These are phyloP conservation scores for Camellia granthamiana DNA, from an alignment of 148 eudicot species.

Conservation along the genomic window DNA sequence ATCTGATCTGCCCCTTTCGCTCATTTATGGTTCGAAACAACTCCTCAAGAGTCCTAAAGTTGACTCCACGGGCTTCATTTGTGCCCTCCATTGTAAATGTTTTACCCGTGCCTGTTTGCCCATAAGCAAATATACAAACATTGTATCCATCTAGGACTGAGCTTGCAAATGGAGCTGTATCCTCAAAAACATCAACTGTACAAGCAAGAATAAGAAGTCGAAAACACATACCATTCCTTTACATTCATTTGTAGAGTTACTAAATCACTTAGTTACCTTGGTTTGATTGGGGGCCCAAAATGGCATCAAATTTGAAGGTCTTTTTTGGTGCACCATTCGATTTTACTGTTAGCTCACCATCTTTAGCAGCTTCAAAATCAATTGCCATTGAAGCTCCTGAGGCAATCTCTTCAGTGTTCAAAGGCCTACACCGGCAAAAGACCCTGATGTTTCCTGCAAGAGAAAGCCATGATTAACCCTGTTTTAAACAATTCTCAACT, in stretches of 20 bases:
- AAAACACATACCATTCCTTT: constrained; percentile 5
- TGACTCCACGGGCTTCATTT: constrained; percentile 80
- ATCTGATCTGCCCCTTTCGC: constrained; percentile 53
- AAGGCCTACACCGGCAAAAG: constrained; percentile 92
- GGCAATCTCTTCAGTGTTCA: constrained; percentile 61
- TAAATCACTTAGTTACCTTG: constrained; percentile 54
- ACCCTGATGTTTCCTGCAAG: constrained; percentile 86
- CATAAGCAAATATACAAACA: constrained; percentile 95
- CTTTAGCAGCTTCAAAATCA: constrained; percentile 79
- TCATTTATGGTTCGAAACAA: constrained; percentile 66
- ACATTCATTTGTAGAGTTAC: background rate
- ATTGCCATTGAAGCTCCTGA: constrained; percentile 63
- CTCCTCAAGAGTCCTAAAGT: constrained; percentile 81
- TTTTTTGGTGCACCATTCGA: constrained; percentile 58
- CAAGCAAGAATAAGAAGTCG: constrained; percentile 9
- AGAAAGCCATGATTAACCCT: constrained; percentile 13
- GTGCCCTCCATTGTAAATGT: constrained; percentile 98
- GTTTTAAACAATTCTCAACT: constrained; percentile 1
- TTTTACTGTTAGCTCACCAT: constrained; percentile 70
- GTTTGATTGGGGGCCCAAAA: constrained; percentile 75
- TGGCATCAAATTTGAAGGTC: constrained; percentile 85
- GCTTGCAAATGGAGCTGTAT: constrained; percentile 79
- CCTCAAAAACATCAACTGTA: constrained; percentile 79
- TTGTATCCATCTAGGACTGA: constrained; percentile 97
- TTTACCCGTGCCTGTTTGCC: constrained; percentile 97